Evolutionary conservation across 768 basidiomycete genomes (phyloP).

Genomic region (Panaeolus papilionaceus): DNA sequence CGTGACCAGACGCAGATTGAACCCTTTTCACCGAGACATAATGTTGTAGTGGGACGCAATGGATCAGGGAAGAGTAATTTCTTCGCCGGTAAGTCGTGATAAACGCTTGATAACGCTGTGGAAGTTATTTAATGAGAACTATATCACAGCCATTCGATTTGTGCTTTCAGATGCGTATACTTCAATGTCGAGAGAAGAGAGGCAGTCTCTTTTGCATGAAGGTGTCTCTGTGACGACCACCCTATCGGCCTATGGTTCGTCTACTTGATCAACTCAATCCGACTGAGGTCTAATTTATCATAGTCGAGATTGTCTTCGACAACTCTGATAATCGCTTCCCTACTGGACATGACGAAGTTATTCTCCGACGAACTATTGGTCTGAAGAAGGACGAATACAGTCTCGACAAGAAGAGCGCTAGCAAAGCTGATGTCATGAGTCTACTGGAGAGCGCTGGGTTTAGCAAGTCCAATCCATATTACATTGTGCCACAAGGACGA

Average conservation of each 20-base stretch:
- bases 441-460: conserved; percentile 96
- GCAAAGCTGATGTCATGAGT: conserved; percentile 98
- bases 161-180: conserved; percentile 98
- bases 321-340: conserved; percentile 95
- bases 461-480: conserved; percentile 98
- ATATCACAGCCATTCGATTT: conserved; percentile 84
- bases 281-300: conserved; percentile 11
- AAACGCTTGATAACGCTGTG: background rate
- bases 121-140: background rate
- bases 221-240: conserved; percentile 89
- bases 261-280: background rate
- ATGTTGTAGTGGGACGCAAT: conserved; percentile 97
- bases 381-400: conserved; percentile 99
- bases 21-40: conserved; percentile 92
- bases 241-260: conserved; percentile 86
- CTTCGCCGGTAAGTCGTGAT: conserved; percentile 78
- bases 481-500: conserved; percentile 97
- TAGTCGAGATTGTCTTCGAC: conserved; percentile 95
- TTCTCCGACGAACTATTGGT: conserved; percentile 93
- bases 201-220: conserved; percentile 92
- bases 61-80: conserved; percentile 99
- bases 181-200: conserved; percentile 92
- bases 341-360: conserved; percentile 86
- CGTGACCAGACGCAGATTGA: conserved; percentile 92
- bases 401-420: conserved; percentile 92